These are phyloP conservation scores for Aspergillus udagawae DNA, from an alignment of 2,329 filamentous ascomycete genomes.

Conservation along the genomic window DNA sequence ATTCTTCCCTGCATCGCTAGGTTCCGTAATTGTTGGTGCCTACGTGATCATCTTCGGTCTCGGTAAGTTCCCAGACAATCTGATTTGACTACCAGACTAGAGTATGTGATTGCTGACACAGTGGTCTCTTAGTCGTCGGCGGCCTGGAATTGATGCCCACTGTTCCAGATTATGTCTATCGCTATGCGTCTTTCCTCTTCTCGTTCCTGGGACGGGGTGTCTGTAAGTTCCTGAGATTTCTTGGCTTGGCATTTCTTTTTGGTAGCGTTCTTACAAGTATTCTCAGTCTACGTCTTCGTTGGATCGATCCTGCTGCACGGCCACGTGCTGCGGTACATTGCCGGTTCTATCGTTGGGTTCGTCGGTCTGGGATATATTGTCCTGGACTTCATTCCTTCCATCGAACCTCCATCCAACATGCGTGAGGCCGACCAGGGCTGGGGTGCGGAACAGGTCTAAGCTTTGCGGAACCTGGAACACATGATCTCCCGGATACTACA, in stretches of 20 bases:
- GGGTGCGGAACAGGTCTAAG: conserved; percentile 72
- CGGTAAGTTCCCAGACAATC: conserved; percentile 51
- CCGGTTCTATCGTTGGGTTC: conserved; percentile 72
- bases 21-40: conserved; percentile 70
- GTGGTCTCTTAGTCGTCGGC: conserved; percentile 54
- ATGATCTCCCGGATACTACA: not conserved
- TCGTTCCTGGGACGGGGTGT: conserved; percentile 92
- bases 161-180: conserved; percentile 85
- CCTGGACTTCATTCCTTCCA: conserved; percentile 72
- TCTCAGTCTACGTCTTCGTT: conserved; percentile 91
- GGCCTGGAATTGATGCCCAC: conserved; percentile 76
- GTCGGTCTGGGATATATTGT: conserved; percentile 73
- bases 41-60: conserved; percentile 92
- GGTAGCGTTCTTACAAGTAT: not conserved
- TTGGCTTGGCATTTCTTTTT: not conserved
- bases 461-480: not conserved
- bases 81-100: not conserved
- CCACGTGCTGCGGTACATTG: conserved; percentile 64
- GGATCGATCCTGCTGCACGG: conserved; percentile 77
- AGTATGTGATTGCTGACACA: conserved; percentile 18
- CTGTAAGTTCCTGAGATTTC: conserved; percentile 62
- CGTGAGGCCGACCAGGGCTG: conserved; percentile 71
- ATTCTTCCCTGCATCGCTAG: conserved; percentile 44
- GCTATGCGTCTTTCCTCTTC: conserved; percentile 97
- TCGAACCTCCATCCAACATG: conserved; percentile 79